phyloP scores from a whole-genome alignment of 371 early-diverging fungal genomes.

The Smittium mucronatum region DNA sequence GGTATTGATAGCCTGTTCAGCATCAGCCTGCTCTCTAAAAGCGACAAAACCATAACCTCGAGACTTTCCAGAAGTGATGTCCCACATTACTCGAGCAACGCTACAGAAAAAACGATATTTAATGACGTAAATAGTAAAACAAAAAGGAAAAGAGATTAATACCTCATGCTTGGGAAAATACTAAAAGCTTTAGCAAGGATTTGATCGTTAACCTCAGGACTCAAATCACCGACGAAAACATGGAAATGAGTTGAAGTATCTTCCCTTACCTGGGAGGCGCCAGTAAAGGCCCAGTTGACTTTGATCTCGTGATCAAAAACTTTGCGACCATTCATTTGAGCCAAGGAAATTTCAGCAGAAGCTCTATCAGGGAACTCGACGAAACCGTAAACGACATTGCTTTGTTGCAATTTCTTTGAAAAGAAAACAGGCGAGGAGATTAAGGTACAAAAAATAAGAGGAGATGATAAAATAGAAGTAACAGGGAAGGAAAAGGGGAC shows the following conservation, averaged over 20 bases:
- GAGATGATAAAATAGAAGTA: slow-evolving; percentile 14
- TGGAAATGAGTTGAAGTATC: slow-evolving; percentile 46
- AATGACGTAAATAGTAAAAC: neutral
- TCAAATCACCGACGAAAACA: slow-evolving; percentile 72
- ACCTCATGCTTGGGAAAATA: slow-evolving; percentile 59
- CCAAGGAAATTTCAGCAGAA: slow-evolving; percentile 60
- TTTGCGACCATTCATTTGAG: slow-evolving; percentile 56
- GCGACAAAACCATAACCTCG: slow-evolving; percentile 73
- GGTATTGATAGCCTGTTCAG: slow-evolving; percentile 57
- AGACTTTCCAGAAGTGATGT: slow-evolving; percentile 62
- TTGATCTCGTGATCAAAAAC: slow-evolving; percentile 53
- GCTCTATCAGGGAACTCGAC: slow-evolving; percentile 66
- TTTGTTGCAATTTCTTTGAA: slow-evolving; percentile 28
- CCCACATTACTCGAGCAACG: slow-evolving; percentile 78
- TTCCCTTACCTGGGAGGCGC: slow-evolving; percentile 28
- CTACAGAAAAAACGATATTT: slow-evolving; percentile 26
- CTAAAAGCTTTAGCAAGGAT: slow-evolving; percentile 55
- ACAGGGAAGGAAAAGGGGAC: slow-evolving; percentile 17
- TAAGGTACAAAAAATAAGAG: neutral
- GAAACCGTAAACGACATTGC: slow-evolving; percentile 77
- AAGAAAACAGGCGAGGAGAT: slow-evolving; percentile 4
- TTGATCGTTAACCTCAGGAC: slow-evolving; percentile 61
- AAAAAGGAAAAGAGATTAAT: slow-evolving; percentile 21
- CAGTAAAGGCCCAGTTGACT: slow-evolving; percentile 71
- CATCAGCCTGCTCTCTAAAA: slow-evolving; percentile 59